A percentile compares a stretch with the other conserved stretches of the same genome.
Evolutionary conservation across 495 filamentous ascomycete species (phyloP).

Genomic region (Aspergillus avenaceus): DNA sequence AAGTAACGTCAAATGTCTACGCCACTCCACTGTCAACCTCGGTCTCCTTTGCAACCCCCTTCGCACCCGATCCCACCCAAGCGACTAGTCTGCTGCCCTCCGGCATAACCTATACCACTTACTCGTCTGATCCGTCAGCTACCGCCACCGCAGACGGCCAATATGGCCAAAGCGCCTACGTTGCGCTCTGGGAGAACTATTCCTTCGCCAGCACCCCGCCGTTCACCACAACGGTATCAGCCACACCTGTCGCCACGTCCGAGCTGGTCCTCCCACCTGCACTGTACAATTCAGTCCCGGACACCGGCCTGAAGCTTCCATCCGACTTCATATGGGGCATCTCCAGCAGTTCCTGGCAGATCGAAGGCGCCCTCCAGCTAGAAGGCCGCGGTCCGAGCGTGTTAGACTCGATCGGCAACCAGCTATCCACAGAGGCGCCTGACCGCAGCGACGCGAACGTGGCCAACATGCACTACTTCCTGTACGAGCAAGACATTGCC

Average conservation of each 20-base stretch:
- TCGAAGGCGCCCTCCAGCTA: constrained; percentile 42
- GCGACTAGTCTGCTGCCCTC: constrained; percentile 2
- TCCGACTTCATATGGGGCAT: constrained; percentile 49
- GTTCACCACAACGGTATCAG: constrained; percentile 30
- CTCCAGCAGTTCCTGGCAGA: constrained; percentile 46
- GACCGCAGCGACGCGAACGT: constrained; percentile 23
- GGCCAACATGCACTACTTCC: constrained; percentile 45
- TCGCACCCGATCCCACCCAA: constrained; percentile 2
- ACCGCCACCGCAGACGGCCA: constrained; percentile 11
- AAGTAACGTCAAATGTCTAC: constrained; percentile 3
- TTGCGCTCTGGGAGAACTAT: constrained; percentile 26
- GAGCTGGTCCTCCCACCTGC: constrained; percentile 32
- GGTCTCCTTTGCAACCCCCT: constrained; percentile 3
- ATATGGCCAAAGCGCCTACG: constrained; percentile 34
- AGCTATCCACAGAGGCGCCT: constrained; percentile 11
- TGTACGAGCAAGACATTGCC: constrained; percentile 50
- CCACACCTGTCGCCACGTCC: constrained; percentile 29
- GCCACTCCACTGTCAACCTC: constrained; percentile 2
- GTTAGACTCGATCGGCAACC: constrained; percentile 22
- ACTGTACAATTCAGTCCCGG: constrained; percentile 24
- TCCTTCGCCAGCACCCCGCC: constrained; percentile 25
- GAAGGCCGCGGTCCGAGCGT: constrained; percentile 39
- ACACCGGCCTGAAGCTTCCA: constrained; percentile 29
- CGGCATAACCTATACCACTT: constrained; percentile 4
- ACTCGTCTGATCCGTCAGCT: neutral